A percentile compares a stretch with the other conserved stretches of the same genome.
These are phyloP conservation scores for Kwoniella shandongensis DNA, from an alignment of 768 basidiomycete genomes.

Conservation along the genomic window DNA sequence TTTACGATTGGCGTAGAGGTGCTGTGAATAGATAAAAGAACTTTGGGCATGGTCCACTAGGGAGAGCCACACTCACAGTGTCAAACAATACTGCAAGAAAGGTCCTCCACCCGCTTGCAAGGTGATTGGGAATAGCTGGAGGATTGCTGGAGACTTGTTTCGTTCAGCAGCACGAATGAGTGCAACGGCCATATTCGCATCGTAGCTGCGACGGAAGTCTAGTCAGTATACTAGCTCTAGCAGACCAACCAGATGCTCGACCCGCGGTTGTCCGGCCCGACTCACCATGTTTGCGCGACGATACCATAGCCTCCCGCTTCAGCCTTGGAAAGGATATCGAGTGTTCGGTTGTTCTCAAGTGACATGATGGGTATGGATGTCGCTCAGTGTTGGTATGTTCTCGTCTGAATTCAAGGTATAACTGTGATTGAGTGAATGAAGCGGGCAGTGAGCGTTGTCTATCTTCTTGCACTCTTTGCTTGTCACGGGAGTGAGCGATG, in stretches of 20 bases:
- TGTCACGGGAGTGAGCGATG: too few relatives aligned
- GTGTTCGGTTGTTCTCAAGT: slow-evolving; percentile 46
- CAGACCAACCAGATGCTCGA: too few relatives aligned
- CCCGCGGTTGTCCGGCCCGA: too few relatives aligned
- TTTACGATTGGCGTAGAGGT: too few relatives aligned
- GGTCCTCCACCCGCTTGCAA: slow-evolving; percentile 44
- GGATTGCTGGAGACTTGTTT: slow-evolving; percentile 50
- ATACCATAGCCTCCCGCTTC: slow-evolving; percentile 51
- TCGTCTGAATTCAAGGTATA: neutral
- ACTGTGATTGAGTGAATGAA: neutral
- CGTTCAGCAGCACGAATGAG: slow-evolving; percentile 53
- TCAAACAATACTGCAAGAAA: slow-evolving; percentile 49
- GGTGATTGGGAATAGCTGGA: slow-evolving; percentile 53
- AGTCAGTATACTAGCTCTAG: too few relatives aligned
- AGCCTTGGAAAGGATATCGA: slow-evolving; percentile 50
- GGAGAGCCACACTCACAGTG: slow-evolving; percentile 32
- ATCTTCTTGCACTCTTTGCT: too few relatives aligned
- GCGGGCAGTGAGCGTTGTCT: too few relatives aligned
- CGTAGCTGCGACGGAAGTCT: slow-evolving; percentile 35
- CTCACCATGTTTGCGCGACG: slow-evolving; percentile 43
- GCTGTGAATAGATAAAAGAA: neutral
- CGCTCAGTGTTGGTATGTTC: too few relatives aligned
- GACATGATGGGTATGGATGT: slow-evolving; percentile 23
- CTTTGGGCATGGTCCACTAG: neutral
- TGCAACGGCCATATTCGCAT: slow-evolving; percentile 45